Conservation (phyloP, 441 rosid genomes). For the Melastoma candidum region DNA sequence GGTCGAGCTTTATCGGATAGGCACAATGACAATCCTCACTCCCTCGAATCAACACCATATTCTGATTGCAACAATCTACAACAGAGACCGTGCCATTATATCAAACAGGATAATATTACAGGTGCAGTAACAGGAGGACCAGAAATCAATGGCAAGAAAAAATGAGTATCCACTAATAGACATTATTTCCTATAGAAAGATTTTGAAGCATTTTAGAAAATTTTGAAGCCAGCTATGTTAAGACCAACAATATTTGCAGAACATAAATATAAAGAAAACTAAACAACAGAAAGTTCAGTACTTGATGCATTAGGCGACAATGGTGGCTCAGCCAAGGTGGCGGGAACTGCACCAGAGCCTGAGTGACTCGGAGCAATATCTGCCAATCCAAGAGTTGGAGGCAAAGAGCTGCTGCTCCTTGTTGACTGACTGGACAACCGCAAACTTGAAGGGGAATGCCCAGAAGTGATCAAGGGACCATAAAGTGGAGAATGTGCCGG, state of each 20-base stretch:
- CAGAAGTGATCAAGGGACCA: slow-evolving; percentile 45
- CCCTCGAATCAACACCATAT: slow-evolving; percentile 67
- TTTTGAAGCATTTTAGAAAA: too few relatives aligned
- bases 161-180: not conserved
- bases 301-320: slow-evolving; percentile 60
- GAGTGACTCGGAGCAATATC: slow-evolving; percentile 64
- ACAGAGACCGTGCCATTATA: slow-evolving; percentile 9
- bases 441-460: slow-evolving; percentile 52
- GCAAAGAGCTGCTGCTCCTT: slow-evolving; percentile 36
- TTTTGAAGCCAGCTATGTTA: not conserved
- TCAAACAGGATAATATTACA: slow-evolving; percentile 13
- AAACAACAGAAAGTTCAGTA: slow-evolving; percentile 23
- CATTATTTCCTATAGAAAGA: too few relatives aligned
- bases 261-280: slow-evolving; percentile 2
- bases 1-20: slow-evolving; percentile 90
- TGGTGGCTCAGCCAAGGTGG: slow-evolving; percentile 70
- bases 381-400: slow-evolving; percentile 51
- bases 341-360: slow-evolving; percentile 35
- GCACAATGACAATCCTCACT: slow-evolving; percentile 76
- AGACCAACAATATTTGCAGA: not conserved
- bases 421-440: slow-evolving; percentile 49
- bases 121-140: not conserved
- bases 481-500: slow-evolving; percentile 45
- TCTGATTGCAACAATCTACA: slow-evolving; percentile 76
- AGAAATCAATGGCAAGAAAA: not conserved